Evolutionary conservation across 148 eudicot genomes (phyloP).

Genomic region (Silene conica): DNA sequence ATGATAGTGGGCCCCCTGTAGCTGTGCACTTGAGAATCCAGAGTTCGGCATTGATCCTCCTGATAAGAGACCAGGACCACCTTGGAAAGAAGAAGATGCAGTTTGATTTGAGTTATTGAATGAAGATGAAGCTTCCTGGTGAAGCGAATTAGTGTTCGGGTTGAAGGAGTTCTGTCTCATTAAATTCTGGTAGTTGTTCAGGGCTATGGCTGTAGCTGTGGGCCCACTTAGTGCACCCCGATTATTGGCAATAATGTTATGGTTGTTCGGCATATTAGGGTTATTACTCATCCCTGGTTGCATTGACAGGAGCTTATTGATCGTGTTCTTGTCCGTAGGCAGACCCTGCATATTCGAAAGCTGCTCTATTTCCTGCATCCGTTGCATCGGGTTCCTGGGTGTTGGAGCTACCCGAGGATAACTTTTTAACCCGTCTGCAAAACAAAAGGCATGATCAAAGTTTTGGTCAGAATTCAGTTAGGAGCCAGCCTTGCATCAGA

Average conservation of each 20-base stretch:
- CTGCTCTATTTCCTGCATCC: slow-evolving; percentile 68
- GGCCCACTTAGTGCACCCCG: slow-evolving; percentile 55
- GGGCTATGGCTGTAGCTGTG: slow-evolving; percentile 59
- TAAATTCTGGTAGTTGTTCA: slow-evolving; percentile 56
- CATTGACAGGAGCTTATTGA: slow-evolving; percentile 59
- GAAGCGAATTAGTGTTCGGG: slow-evolving; percentile 44
- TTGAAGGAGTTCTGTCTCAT: slow-evolving; percentile 72
- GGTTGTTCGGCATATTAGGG: slow-evolving; percentile 37
- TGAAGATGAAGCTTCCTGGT: slow-evolving; percentile 60
- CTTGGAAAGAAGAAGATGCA: slow-evolving; percentile 19
- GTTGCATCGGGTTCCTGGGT: slow-evolving; percentile 52
- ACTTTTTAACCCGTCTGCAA: slow-evolving; percentile 82
- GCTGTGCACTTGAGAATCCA: slow-evolving; percentile 5
- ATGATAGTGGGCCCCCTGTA: slow-evolving; percentile 24
- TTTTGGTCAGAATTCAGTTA: background rate
- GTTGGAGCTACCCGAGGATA: slow-evolving; percentile 56
- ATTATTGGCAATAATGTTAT: slow-evolving; percentile 29
- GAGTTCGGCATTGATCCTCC: background rate
- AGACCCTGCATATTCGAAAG: slow-evolving; percentile 54
- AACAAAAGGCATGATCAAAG: slow-evolving; percentile 6
- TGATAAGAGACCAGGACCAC: background rate
- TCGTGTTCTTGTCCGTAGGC: slow-evolving; percentile 53
- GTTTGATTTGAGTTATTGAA: slow-evolving; percentile 39
- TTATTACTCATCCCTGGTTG: slow-evolving; percentile 48
- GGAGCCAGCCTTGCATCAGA: background rate